phyloP scores from a whole-genome alignment of 2,329 filamentous ascomycete species.

The Nannizziopsis arthrosporioides region DNA sequence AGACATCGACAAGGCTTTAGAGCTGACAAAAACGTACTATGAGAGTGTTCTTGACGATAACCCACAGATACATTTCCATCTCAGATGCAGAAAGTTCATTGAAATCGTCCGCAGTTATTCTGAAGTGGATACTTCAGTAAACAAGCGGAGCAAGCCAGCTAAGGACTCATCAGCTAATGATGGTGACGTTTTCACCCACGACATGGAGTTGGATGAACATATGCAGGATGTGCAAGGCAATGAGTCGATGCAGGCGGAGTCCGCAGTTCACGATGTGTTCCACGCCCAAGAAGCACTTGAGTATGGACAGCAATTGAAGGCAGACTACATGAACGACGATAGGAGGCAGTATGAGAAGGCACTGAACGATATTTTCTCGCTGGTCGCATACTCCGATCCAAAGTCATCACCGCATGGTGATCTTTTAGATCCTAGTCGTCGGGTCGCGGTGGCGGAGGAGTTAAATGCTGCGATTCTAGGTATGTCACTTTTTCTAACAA shows the following conservation, averaged over 20 bases:
- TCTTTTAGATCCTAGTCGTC: slow-evolving; percentile 62
- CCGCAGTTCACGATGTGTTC: slow-evolving; percentile 27
- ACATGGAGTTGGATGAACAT: slow-evolving; percentile 50
- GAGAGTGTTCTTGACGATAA: slow-evolving; percentile 68
- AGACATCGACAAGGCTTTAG: slow-evolving; percentile 82
- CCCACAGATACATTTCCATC: slow-evolving; percentile 72
- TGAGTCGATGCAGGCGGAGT: slow-evolving; percentile 29
- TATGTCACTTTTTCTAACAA: slow-evolving; percentile 37
- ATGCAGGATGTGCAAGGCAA: slow-evolving; percentile 25
- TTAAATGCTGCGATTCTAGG: slow-evolving; percentile 85
- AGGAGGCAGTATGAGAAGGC: slow-evolving; percentile 59
- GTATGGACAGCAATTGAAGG: slow-evolving; percentile 68
- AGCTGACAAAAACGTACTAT: slow-evolving; percentile 66
- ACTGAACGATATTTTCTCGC: slow-evolving; percentile 72
- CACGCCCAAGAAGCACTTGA: slow-evolving; percentile 52
- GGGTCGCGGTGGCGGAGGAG: slow-evolving; percentile 76
- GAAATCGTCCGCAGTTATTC: slow-evolving; percentile 77
- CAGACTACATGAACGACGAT: slow-evolving; percentile 63
- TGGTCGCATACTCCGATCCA: slow-evolving; percentile 78
- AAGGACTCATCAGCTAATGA: not conserved
- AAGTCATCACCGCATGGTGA: slow-evolving; percentile 64
- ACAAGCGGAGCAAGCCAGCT: slow-evolving; percentile 28
- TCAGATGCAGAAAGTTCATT: slow-evolving; percentile 84
- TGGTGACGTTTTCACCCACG: slow-evolving; percentile 37
- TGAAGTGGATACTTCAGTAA: slow-evolving; percentile 45